Base-by-base conservation (phyloP, 106 monocot genomes). In the Triglochin maritima region DNA sequence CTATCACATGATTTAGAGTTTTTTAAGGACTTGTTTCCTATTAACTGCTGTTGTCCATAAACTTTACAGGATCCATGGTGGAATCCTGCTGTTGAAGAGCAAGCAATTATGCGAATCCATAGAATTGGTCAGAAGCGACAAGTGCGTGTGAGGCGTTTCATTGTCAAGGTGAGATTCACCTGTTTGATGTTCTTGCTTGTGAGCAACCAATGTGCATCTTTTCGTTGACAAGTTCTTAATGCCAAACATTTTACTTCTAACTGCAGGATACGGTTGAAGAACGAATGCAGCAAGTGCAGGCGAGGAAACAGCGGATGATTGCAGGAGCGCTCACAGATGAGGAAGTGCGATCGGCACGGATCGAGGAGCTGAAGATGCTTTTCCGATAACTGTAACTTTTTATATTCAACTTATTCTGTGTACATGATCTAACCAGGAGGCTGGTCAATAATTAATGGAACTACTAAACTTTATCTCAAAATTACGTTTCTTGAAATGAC, bases 21-120 rank as follows among this genome's bases (percentile, higher is more conserved):
- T 54, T 46, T 12, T 50, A 46, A 11, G 13, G 44, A 42, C 48
- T 47, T 12, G 4, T 49, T 41, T 48, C 6, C 49, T 63, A 7
- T n/a, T 47, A 59, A 56, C 2, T 54, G 9, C 15, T 42, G 60
- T 16, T 29, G 60, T 52, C 59, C 14, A 59, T 59, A 8, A 16
- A 41, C 41, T 14, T 6, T 17, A 41, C 52, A 90, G 90, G 91
- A 93, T 76, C 93, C 93, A 50, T 93, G 93, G 93, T 93, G 93
- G 93, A 93, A 93, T 72, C 93, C 93, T 60, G 88, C 93, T 42
- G 93, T 93, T n/a, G 93, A 93, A 60, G 93, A 93, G 78, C 93
- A 93, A 68, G 93, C 93, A 5, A 84, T 93, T 51, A 93, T 93
- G 93, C 69, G 93, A 49, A 86, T 89, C 63, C 93, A 93, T 74